Percentiles rank a stretch among this genome's conserved stretches.
These are phyloP conservation scores for Protea cynaroides DNA, from an alignment of 164 flowering plant genomes.

Conservation along the genomic window DNA sequence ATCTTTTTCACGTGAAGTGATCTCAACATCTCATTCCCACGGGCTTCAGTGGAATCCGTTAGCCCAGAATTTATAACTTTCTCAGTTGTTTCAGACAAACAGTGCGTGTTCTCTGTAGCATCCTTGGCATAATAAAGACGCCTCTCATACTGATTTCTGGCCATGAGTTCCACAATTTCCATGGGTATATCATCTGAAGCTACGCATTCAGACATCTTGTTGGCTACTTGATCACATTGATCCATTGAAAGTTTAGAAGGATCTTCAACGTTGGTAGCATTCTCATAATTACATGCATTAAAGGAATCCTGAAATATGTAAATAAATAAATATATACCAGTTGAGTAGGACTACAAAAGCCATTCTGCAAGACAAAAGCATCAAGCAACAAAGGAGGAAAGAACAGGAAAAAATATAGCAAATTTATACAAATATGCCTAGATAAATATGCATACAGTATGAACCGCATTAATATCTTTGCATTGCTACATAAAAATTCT, in stretches of 20 bases:
- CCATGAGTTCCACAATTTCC: conserved; percentile 86
- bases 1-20: conserved; percentile 17
- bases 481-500: neutral
- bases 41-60: conserved; percentile 17
- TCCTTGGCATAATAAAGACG: conserved; percentile 34
- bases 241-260: conserved; percentile 14
- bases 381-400: neutral
- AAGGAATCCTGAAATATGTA: conserved; percentile 26
- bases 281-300: conserved; percentile 18
- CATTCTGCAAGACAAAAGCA: neutral
- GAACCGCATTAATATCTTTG: neutral
- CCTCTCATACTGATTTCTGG: conserved; percentile 70
- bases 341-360: neutral
- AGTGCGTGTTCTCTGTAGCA: conserved; percentile 5
- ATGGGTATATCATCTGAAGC: conserved; percentile 69
- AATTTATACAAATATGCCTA: neutral
- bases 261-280: conserved; percentile 14
- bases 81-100: conserved; percentile 11
- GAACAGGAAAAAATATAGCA: neutral
- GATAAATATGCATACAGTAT: neutral
- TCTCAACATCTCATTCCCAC: conserved; percentile 18
- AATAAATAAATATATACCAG: conserved; percentile 3
- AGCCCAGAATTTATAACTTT: conserved; percentile 12
- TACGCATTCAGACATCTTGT: conserved; percentile 27
- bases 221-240: conserved; percentile 14